Evolutionary conservation across 306 rosid genomes (phyloP), one percentile per base, ranked within the genome.

Genomic region (Vigna nakashimae): DNA sequence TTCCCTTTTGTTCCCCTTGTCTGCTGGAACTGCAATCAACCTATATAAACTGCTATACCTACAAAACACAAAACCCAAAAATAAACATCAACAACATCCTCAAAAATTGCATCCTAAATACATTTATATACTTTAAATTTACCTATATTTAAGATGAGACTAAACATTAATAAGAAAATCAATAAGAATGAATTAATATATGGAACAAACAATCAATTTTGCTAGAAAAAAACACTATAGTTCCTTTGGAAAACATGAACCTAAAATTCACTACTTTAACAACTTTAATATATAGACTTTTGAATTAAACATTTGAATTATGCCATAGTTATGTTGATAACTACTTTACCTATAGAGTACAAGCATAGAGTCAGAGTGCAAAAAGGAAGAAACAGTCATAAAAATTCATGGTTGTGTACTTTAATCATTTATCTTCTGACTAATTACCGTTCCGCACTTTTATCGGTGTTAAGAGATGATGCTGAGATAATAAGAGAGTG

Each of bases 1-100:
- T 66, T 67, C 50, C 71, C 80, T 74, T 73, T 75, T 68, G 66
- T 28, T 75, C 71, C 59, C 64, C 72, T 69, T 68, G 62, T 78
- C 82, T 68, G 62, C 82, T 30, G 69, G 60, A 77, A 56, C 59
- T 68, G 49, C 53, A 67, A 67, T 22, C 67, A 30, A 20, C 63
- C 79, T 76, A 76, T 15, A 38, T 52, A 32, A 65, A 5, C 62
- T 58, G 9, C 57, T 55, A 22, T 74, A 17, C 16, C 72, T 64
- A 64, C 36, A 64, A 48, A 50, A 5, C 79, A 46, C 68, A 9
- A n/a, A 57, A 24, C 43, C 70, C 32, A 28, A 59, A 74, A 15
- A 24, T n/a, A 28, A 45, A 73, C 32, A 28, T 24, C 69, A 45
- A 62, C 13, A 58, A 16, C 0, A 59, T n/a, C 58, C 32, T 45